These are phyloP conservation scores for Colletotrichum falcatum DNA, from an alignment of 2,329 filamentous ascomycete species.

Conservation along the genomic window DNA sequence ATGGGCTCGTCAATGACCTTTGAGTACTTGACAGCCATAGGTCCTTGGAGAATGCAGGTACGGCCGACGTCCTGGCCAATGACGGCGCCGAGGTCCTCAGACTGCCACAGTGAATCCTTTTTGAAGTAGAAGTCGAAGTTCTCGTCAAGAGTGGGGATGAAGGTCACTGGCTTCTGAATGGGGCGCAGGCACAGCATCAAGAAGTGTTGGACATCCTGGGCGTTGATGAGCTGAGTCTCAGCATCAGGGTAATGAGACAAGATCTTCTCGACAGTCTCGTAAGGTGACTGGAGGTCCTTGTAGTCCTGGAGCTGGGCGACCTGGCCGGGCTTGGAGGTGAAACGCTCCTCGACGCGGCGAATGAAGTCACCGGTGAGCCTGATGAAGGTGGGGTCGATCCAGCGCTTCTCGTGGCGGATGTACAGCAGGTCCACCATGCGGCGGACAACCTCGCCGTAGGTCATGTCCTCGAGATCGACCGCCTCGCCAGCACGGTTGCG, in stretches of 20 bases:
- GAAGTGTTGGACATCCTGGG: constrained; percentile 98
- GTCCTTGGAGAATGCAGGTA: constrained; percentile 96
- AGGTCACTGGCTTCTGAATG: constrained; percentile 95
- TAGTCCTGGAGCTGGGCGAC: constrained; percentile 91
- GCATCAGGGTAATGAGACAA: constrained; percentile 87
- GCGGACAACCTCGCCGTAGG: constrained; percentile 87
- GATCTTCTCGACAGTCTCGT: constrained; percentile 80
- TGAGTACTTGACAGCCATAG: constrained; percentile 91
- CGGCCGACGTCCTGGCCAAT: constrained; percentile 95
- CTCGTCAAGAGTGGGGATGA: constrained; percentile 94
- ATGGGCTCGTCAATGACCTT: constrained; percentile 92
- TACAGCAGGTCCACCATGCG: constrained; percentile 92
- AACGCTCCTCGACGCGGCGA: constrained; percentile 95
- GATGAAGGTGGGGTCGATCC: constrained; percentile 89
- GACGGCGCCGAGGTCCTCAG: constrained; percentile 95
- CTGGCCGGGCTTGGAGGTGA: constrained; percentile 78
- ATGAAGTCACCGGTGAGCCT: constrained; percentile 95
- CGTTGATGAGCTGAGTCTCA: constrained; percentile 92
- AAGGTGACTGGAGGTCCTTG: constrained; percentile 86
- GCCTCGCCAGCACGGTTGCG: constrained; percentile 83
- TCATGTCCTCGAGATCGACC: constrained; percentile 95
- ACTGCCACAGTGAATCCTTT: constrained; percentile 99
- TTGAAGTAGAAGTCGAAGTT: constrained; percentile 99
- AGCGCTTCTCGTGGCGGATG: constrained; percentile 88
- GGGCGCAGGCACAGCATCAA: constrained; percentile 90